A percentile compares a stretch with the other conserved stretches of the same genome.
phyloP scores from a whole-genome alignment of 345 rosid genomes.

The Erucastrum elatum region DNA sequence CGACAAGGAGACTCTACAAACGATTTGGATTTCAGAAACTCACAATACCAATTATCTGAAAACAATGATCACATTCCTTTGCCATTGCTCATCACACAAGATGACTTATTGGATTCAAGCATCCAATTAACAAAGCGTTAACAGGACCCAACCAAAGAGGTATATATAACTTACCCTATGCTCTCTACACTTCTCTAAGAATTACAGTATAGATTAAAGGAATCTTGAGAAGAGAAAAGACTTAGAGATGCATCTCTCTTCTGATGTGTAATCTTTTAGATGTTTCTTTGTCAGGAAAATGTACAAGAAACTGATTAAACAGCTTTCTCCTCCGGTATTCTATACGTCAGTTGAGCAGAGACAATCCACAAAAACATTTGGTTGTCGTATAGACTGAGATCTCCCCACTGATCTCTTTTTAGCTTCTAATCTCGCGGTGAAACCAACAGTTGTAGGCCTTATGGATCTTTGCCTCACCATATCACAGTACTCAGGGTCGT shows the following conservation, averaged over 20 bases:
- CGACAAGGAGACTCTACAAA: conserved; percentile 43
- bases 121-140: conserved; percentile 22
- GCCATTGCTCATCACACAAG: conserved; percentile 30
- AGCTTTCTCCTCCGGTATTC: conserved; percentile 19
- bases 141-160: conserved; percentile 2
- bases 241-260: conserved; percentile 12
- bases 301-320: background rate
- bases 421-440: conserved; percentile 53
- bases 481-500: conserved; percentile 67
- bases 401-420: conserved; percentile 37
- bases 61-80: background rate
- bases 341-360: conserved; percentile 21
- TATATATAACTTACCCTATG: conserved; percentile 9
- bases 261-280: conserved; percentile 18
- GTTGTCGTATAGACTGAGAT: conserved; percentile 26
- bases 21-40: conserved; percentile 16
- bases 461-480: conserved; percentile 78
- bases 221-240: conserved; percentile 22
- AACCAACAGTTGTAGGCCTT: conserved; percentile 73
- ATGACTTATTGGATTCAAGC: conserved; percentile 26
- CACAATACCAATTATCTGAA: conserved; percentile 7
- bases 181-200: background rate
- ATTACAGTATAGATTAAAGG: background rate
- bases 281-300: background rate
- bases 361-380: background rate